A percentile compares a stretch with the other conserved stretches of the same genome.
These are phyloP conservation scores for Uronychia binucleata DNA, from an alignment of 73 alveolate genomes.

Conservation along the genomic window DNA sequence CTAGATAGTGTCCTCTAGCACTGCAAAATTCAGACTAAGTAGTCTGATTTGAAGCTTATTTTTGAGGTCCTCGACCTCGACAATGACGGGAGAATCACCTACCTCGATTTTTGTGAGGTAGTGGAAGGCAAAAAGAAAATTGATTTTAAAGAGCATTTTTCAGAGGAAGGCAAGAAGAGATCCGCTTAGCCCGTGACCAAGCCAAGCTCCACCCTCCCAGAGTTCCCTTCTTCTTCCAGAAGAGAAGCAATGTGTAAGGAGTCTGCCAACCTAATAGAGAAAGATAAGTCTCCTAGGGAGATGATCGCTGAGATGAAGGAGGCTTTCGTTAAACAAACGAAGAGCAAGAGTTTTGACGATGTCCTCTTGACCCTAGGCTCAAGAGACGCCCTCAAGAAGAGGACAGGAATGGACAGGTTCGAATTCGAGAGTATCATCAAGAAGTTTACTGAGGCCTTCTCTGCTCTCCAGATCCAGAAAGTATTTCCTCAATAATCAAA, in stretches of 20 bases:
- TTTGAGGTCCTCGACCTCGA: conserved; percentile 37
- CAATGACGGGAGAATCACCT: conserved; percentile 35
- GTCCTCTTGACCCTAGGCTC: conserved; percentile 23
- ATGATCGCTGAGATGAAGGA: conserved; percentile 34
- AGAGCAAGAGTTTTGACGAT: conserved; percentile 32
- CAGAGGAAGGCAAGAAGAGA: too few species aligned
- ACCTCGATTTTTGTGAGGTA: conserved; percentile 51
- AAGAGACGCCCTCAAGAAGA: background rate
- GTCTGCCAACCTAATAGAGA: conserved; percentile 14
- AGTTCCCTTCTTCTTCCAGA: conserved; percentile 12
- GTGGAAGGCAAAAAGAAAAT: conserved; percentile 22
- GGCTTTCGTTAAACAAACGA: background rate
- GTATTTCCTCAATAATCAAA: conserved; percentile 5
- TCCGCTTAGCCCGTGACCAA: too few species aligned
- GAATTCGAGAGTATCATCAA: conserved; percentile 32
- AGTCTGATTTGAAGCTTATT: conserved; percentile 5
- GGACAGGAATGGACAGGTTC: background rate
- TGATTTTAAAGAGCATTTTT: conserved; percentile 17
- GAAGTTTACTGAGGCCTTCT: conserved; percentile 13
- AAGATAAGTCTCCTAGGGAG: conserved; percentile 12
- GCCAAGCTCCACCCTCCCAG: background rate
- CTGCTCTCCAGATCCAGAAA: conserved; percentile 9
- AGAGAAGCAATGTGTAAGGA: background rate
- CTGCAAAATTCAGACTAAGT: conserved; percentile 8
- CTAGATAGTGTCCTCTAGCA: conserved; percentile 25